Evolutionary conservation across 2,329 filamentous ascomycete species (phyloP).

Genomic region (Helminthosporium solani): DNA sequence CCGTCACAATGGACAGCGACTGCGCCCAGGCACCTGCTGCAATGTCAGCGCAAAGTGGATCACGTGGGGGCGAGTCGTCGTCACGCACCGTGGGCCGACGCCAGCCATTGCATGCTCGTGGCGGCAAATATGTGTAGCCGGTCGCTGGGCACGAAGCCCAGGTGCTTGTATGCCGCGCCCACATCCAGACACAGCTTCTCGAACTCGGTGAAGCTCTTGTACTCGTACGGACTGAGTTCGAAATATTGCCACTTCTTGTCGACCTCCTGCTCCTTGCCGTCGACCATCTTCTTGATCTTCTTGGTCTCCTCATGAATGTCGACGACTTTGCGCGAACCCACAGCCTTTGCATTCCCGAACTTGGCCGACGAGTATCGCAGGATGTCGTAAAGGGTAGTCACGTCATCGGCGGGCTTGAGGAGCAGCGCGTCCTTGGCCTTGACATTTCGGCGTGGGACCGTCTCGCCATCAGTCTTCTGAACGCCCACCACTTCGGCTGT

Average conservation of each 20-base stretch:
- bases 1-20: conserved; percentile 87
- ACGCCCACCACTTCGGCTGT: conserved; percentile 70
- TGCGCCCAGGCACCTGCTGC: conserved; percentile 67
- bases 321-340: conserved; percentile 71
- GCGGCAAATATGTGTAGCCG: conserved; percentile 79
- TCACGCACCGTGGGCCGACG: conserved; percentile 67
- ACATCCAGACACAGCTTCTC: conserved; percentile 67
- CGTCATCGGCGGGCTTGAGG: conserved; percentile 64
- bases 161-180: conserved; percentile 70
- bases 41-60: conserved; percentile 11
- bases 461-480: conserved; percentile 74
- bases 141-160: conserved; percentile 68
- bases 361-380: conserved; percentile 66
- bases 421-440: conserved; percentile 70
- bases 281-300: conserved; percentile 84
- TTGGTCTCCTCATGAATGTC: conserved; percentile 80
- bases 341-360: conserved; percentile 54
- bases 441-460: conserved; percentile 75
- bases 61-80: background rate
- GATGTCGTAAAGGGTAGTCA: conserved; percentile 78
- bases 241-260: conserved; percentile 93
- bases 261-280: conserved; percentile 75
- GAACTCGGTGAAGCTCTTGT: conserved; percentile 77
- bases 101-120: conserved; percentile 81
- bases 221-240: conserved; percentile 76